Evolutionary conservation across 257 asterid species (phyloP).

Genomic region (Solanum phureja): DNA sequence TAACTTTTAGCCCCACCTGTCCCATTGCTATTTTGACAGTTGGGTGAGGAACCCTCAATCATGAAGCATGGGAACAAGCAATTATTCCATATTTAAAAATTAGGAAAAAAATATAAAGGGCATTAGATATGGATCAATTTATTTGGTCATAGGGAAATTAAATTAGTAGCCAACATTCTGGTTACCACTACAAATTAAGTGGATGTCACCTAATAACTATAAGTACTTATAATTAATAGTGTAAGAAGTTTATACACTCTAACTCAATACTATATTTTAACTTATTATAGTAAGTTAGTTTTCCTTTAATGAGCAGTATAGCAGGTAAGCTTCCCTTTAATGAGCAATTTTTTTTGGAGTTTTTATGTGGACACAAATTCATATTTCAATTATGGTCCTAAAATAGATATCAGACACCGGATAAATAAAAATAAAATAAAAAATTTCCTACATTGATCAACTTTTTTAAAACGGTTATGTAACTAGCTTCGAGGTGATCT

Average conservation of each 20-base stretch:
- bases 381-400: no score
- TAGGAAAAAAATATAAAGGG: background rate
- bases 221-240: background rate
- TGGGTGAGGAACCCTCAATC: background rate
- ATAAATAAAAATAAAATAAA: no score
- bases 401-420: no score
- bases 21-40: conserved; percentile 6
- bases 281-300: background rate
- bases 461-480: no score
- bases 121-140: background rate
- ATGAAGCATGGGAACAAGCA: background rate
- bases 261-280: no score
- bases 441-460: no score
- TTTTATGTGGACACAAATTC: no score
- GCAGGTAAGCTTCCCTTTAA: no score
- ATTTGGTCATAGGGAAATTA: background rate
- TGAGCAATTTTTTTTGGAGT: no score
- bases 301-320: no score
- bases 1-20: background rate
- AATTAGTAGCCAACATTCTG: background rate
- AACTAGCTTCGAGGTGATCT: no score
- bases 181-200: background rate
- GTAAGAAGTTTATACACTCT: background rate
- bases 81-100: background rate
- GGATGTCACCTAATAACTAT: background rate